Base-by-base conservation (phyloP, 257 asterid genomes). In the Datura wrightii region DNA sequence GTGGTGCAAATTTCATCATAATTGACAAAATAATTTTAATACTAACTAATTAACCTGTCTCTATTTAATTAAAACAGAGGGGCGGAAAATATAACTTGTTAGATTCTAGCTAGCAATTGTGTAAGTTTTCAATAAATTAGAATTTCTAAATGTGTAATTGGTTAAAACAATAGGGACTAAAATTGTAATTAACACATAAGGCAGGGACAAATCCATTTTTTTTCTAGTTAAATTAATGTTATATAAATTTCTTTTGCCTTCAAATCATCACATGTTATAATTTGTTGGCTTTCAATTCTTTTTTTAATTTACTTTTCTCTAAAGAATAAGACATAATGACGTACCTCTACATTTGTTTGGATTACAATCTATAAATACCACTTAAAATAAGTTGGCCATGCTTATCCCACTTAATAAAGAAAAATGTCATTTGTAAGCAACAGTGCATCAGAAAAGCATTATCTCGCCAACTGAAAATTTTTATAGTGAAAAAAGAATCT, bases 221-320 rank as follows among this genome's bases (percentile, higher is more conserved):
- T 72, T 46, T 13, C 10, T 11, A 24, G 10, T 65, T 31, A 50
- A 50, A 13, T 13, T 46, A 48, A 24, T 10, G 44, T 3, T 11
- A 10, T 24, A 76, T 6, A 48, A 48, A 24, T 11, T 50, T 11
- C 2, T 31, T 48, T 76, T 76, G 19, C 42, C 8, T 74, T 74
- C 81, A 50, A 14, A 76, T 48, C 44, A 50, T 24, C 46, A 76
- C 62, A 31, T 76, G 81, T 31, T 52, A 76, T 13, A 50, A 76
- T 76, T 34, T 72, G 15, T 42, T 5, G 15, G 10, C 16, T n/a
- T 70, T 71, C 7, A n/a, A 44, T 24, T 24, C 0, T 46, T 19
- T 42, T 50, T 76, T 13, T 19, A 50, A 48, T 48, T 24, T 24
- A 50, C 41, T 11, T 50, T 50, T 76, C 55, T 11, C n/a, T 13